phyloP scores from a whole-genome alignment of 208 protist genomes.

The Trypanosoma avium region DNA sequence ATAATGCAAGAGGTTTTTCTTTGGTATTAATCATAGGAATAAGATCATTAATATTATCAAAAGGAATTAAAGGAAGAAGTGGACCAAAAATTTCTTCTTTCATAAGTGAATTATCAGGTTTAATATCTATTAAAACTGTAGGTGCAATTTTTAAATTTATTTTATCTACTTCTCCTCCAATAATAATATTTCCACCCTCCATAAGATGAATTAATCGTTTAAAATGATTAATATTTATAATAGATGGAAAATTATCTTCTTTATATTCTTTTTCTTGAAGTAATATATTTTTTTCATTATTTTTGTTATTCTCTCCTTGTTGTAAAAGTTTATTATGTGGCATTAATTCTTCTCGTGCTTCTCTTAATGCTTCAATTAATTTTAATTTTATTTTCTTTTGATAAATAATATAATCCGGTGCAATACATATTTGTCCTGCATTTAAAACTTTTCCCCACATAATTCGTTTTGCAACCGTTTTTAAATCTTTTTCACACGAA shows the following conservation, averaged over 20 bases:
- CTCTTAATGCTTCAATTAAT: constrained; percentile 54
- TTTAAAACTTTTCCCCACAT: constrained; percentile 81
- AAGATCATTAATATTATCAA: constrained; percentile 45
- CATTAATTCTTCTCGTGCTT: constrained; percentile 25
- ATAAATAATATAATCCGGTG: constrained; percentile 91
- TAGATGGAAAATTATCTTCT: constrained; percentile 29
- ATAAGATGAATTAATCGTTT: constrained; percentile 51
- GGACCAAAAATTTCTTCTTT: constrained; percentile 94
- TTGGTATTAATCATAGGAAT: constrained; percentile 58
- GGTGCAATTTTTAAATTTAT: constrained; percentile 65
- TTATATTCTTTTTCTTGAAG: constrained; percentile 11
- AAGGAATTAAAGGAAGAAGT: constrained; percentile 76
- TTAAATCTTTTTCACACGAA: constrained; percentile 40
- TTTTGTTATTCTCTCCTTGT: too few species aligned
- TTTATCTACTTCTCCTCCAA: constrained; percentile 73
- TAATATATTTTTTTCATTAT: too few species aligned
- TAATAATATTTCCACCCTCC: constrained; percentile 47
- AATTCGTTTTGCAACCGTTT: constrained; percentile 59
- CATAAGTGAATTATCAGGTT: constrained; percentile 47
- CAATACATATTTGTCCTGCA: constrained; percentile 88
- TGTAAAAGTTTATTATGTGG: too few species aligned
- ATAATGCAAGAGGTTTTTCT: constrained; percentile 86
- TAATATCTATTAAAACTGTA: constrained; percentile 74
- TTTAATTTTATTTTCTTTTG: constrained; percentile 34
- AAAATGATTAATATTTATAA: constrained; percentile 49